A percentile compares a stretch with the other conserved stretches of the same genome.
phyloP scores from a whole-genome alignment of 495 filamentous ascomycete species.

The Acidiella bohemica region DNA sequence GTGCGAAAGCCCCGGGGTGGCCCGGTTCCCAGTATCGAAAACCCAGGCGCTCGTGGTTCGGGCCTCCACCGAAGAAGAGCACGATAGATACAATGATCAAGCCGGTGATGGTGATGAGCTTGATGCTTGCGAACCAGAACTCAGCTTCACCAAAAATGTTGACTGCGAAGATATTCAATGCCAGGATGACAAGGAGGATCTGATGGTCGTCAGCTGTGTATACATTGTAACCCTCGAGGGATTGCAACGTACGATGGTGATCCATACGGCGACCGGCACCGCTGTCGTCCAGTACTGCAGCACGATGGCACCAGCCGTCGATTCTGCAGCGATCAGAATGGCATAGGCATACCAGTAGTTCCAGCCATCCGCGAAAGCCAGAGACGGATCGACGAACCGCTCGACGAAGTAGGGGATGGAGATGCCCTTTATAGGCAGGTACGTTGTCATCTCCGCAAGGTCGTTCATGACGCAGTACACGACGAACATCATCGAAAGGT shows the following conservation, averaged over 20 bases:
- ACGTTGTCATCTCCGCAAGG: conserved; percentile 23
- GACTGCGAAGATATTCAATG: conserved; percentile 33
- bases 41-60: conserved; percentile 48
- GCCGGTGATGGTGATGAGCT: conserved; percentile 22
- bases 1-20: conserved; percentile 24
- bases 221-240: no score
- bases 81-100: conserved; percentile 31
- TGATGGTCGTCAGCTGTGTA: neutral
- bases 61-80: conserved; percentile 52
- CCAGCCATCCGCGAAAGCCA: conserved; percentile 50
- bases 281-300: conserved; percentile 12
- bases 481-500: conserved; percentile 24
- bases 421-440: conserved; percentile 14
- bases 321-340: conserved; percentile 24
- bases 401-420: conserved; percentile 43
- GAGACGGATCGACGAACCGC: conserved; percentile 47
- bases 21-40: conserved; percentile 51
- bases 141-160: conserved; percentile 36
- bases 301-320: conserved; percentile 18
- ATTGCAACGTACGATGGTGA: conserved; percentile 28
- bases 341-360: conserved; percentile 28
- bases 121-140: conserved; percentile 33
- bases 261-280: conserved; percentile 25
- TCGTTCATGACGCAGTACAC: conserved; percentile 26
- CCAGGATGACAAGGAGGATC: conserved; percentile 33